Percentiles rank a stretch among this genome's conserved stretches.
Evolutionary conservation across 192 early-diverging fungal species (phyloP).

Genomic region (Backusella circina): DNA sequence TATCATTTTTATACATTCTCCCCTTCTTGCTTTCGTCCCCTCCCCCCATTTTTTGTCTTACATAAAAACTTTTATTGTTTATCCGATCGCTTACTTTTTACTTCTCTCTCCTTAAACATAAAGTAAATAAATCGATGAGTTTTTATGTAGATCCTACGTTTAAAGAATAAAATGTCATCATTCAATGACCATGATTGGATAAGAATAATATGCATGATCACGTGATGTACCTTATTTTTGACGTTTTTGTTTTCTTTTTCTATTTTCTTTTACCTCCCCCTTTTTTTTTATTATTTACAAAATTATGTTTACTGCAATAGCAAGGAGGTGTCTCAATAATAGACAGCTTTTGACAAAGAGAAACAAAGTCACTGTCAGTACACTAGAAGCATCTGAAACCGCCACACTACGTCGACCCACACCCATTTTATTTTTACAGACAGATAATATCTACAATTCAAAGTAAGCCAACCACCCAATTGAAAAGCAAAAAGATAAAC

Average conservation of each 20-base stretch:
- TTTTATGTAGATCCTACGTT: not conserved
- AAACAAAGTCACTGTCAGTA: not conserved
- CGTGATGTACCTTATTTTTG: not conserved
- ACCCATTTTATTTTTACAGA: not conserved
- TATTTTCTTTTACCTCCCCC: not conserved
- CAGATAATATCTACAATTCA: conserved; percentile 1
- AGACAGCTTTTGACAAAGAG: not conserved
- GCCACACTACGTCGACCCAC: not conserved
- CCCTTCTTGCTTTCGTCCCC: too few relatives aligned
- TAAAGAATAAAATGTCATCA: not conserved
- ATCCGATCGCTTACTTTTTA: not conserved
- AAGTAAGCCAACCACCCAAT: not conserved
- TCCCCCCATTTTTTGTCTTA: not conserved
- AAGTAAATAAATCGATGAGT: not conserved
- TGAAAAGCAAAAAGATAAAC: not conserved
- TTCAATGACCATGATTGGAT: not conserved
- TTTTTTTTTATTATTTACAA: not conserved
- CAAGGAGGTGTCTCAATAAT: not conserved
- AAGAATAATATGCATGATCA: not conserved
- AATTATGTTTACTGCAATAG: not conserved
- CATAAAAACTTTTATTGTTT: not conserved
- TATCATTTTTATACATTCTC: not conserved
- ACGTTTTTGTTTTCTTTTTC: not conserved
- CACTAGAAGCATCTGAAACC: conserved; percentile 1
- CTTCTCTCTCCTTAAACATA: not conserved